Conservation (phyloP, 768 basidiomycete species). For the Russula sp. region DNA sequence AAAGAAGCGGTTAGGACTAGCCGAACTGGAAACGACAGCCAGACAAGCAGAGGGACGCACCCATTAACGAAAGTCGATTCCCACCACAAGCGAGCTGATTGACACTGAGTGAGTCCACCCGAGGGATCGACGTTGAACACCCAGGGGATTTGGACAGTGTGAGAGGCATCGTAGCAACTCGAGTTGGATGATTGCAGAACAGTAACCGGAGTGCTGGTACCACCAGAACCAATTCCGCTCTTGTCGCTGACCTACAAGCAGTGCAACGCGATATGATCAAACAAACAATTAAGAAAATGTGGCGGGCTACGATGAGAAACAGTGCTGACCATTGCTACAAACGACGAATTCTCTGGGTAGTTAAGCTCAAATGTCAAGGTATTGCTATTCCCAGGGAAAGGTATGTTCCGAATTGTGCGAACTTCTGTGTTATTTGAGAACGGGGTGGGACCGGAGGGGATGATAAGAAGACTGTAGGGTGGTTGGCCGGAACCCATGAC, state of each 20-base stretch:
- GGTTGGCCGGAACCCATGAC: conserved; percentile 55
- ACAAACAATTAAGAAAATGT: not conserved
- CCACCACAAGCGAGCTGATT: conserved; percentile 61
- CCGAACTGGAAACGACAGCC: not conserved
- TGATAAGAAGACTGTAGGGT: conserved; percentile 59
- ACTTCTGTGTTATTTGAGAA: conserved; percentile 56
- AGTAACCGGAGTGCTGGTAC: conserved; percentile 59
- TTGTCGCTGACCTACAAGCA: conserved; percentile 47
- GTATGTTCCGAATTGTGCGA: conserved; percentile 48
- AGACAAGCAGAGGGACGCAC: conserved; percentile 32
- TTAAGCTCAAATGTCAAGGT: conserved; percentile 48
- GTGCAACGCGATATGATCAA: not conserved
- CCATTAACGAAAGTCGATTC: conserved; percentile 42
- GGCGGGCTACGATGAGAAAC: not conserved
- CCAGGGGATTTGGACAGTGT: conserved; percentile 45
- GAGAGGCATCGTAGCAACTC: conserved; percentile 51
- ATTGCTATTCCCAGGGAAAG: conserved; percentile 39
- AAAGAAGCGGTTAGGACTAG: not conserved
- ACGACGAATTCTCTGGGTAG: conserved; percentile 61
- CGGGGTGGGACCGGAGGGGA: conserved; percentile 60
- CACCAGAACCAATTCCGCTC: conserved; percentile 61
- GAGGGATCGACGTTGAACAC: conserved; percentile 53
- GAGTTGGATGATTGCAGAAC: conserved; percentile 45
- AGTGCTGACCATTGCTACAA: conserved; percentile 65
- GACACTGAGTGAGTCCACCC: conserved; percentile 62